Evolutionary conservation across 306 rosid species (phyloP).

Genomic region (Quercus agrifolia): DNA sequence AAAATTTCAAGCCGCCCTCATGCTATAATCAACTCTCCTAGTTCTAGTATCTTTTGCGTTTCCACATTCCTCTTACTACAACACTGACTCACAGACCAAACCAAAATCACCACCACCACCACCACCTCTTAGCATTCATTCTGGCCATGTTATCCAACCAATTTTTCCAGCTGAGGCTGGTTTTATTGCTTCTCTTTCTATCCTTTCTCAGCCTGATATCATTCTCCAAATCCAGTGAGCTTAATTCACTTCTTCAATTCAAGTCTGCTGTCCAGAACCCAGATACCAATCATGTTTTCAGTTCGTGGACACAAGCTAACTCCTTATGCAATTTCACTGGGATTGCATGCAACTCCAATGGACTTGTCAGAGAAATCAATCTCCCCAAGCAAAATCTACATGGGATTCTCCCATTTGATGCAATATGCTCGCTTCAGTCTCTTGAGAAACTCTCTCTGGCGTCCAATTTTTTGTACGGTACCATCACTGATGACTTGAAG

Average conservation of each 20-base stretch:
- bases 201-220: conserved; percentile 31
- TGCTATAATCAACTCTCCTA: too few species aligned
- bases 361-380: conserved; percentile 59
- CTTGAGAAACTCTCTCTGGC: conserved; percentile 55
- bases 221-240: conserved; percentile 36
- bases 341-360: conserved; percentile 45
- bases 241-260: conserved; percentile 38
- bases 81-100: background rate
- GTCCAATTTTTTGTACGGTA: conserved; percentile 44
- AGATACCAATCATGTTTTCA: conserved; percentile 26
- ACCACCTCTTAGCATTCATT: background rate
- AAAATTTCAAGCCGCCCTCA: background rate
- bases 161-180: conserved; percentile 17
- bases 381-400: conserved; percentile 35
- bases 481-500: conserved; percentile 42
- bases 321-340: conserved; percentile 57
- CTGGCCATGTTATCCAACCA: conserved; percentile 34
- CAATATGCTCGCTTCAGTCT: conserved; percentile 52
- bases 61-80: background rate
- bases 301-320: conserved; percentile 45
- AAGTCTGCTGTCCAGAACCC: conserved; percentile 48
- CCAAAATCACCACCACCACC: background rate
- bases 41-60: background rate
- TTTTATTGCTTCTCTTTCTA: conserved; percentile 14
- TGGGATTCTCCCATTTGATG: conserved; percentile 60